Conservation (phyloP, 352 stramenopile species). For the Phytopythium kandeliae region DNA sequence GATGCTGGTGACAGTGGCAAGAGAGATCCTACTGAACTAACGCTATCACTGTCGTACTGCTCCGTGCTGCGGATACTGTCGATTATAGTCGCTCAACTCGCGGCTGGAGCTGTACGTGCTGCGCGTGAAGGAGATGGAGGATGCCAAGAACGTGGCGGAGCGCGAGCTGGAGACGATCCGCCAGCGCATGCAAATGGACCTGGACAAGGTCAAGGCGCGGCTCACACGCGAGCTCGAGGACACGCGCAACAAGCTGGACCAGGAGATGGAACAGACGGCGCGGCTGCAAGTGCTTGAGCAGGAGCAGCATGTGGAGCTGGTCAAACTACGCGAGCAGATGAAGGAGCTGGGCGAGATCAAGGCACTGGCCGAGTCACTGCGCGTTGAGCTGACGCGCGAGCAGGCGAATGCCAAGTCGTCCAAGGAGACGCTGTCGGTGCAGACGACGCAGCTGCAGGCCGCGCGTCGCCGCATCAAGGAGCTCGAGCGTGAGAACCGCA, state of each 20-base stretch:
- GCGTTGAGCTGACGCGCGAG: conserved; percentile 48
- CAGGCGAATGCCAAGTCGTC: conserved; percentile 55
- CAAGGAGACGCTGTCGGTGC: conserved; percentile 70
- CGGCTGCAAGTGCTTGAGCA: conserved; percentile 72
- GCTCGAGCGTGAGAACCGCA: conserved; percentile 62
- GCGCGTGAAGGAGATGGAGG: conserved; percentile 78
- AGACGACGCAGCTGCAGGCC: conserved; percentile 61
- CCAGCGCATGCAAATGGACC: conserved; percentile 73
- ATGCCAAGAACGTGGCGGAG: conserved; percentile 66
- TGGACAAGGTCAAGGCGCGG: conserved; percentile 49
- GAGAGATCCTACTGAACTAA: no score
- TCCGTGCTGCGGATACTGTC: no score
- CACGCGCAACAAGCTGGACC: conserved; percentile 72
- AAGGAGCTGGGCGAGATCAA: conserved; percentile 64
- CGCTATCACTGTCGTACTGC: background rate
- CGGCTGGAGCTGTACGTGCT: conserved; percentile 81
- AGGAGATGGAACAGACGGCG: conserved; percentile 69
- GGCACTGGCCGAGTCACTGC: conserved; percentile 40
- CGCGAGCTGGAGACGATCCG: conserved; percentile 77
- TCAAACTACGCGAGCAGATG: conserved; percentile 68
- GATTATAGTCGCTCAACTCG: conserved; percentile 65
- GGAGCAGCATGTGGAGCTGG: conserved; percentile 71
- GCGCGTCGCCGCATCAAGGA: conserved; percentile 65
- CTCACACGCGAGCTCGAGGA: conserved; percentile 73
- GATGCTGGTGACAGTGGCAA: no score